Percentiles rank a stretch among this genome's conserved stretches.
These are phyloP conservation scores for Parathielavia appendiculata DNA, from an alignment of 495 filamentous ascomycete species.

Conservation along the genomic window DNA sequence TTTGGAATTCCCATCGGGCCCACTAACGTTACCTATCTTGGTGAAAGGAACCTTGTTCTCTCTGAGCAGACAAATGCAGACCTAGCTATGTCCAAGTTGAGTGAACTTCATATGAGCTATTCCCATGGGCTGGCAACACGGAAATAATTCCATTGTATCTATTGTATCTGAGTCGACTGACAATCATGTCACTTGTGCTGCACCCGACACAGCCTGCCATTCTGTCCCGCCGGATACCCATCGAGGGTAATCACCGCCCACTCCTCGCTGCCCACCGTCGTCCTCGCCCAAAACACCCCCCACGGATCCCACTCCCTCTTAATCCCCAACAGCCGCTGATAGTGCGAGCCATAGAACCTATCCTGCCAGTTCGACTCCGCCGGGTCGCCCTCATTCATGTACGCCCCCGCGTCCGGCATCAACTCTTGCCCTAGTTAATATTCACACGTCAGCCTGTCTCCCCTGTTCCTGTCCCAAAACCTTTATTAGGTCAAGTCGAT, in stretches of 20 bases:
- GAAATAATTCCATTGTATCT: too few relatives aligned
- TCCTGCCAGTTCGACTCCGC: constrained; percentile 54
- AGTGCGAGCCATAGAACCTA: constrained; percentile 54
- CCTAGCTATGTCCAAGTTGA: too few relatives aligned
- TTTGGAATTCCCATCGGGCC: too few relatives aligned
- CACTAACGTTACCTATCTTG: too few relatives aligned
- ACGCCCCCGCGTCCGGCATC: constrained; percentile 38
- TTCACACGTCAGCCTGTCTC: too few relatives aligned
- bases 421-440: too few relatives aligned
- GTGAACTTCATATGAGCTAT: too few relatives aligned
- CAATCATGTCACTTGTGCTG: not conserved
- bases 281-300: constrained; percentile 52
- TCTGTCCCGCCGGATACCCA: constrained; percentile 34
- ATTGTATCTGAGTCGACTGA: not conserved
- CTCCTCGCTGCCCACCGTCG: constrained; percentile 49
- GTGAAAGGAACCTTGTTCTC: too few relatives aligned
- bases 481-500: too few relatives aligned
- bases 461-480: too few relatives aligned
- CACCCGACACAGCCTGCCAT: constrained; percentile 33
- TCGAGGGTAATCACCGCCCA: constrained; percentile 38
- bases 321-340: constrained; percentile 44
- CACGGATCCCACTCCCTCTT: constrained; percentile 53
- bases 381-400: constrained; percentile 50
- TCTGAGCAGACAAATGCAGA: too few relatives aligned
- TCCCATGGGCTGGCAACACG: too few relatives aligned